Percentiles rank a stretch among this genome's conserved stretches.
phyloP scores from a whole-genome alignment of 805 yeast species.

The Myxozyma mucilagina region DNA sequence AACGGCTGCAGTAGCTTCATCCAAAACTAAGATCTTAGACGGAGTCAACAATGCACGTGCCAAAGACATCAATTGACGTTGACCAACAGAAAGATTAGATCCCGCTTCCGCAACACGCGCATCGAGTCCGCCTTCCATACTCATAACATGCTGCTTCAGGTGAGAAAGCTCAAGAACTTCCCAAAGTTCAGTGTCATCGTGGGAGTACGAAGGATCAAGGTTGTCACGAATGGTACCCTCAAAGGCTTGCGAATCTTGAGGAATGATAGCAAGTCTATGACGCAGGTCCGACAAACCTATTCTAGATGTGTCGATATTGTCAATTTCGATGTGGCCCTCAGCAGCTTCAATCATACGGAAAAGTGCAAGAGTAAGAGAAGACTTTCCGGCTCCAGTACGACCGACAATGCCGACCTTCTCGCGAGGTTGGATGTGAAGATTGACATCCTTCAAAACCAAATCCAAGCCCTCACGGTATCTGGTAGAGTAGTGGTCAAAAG shows the following conservation, averaged over 20 bases:
- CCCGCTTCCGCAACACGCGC: conserved; percentile 74
- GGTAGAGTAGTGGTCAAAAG: conserved; percentile 73
- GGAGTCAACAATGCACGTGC: conserved; percentile 80
- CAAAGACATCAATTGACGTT: conserved; percentile 78
- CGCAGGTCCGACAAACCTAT: conserved; percentile 80
- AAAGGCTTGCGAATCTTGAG: conserved; percentile 91
- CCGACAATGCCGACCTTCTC: conserved; percentile 97
- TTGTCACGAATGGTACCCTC: conserved; percentile 84
- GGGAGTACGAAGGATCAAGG: conserved; percentile 74
- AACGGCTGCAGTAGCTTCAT: conserved; percentile 89
- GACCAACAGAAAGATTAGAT: conserved; percentile 83
- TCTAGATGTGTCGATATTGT: conserved; percentile 61
- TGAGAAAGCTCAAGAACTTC: conserved; percentile 74
- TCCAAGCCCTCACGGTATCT: conserved; percentile 81
- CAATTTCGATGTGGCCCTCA: conserved; percentile 69
- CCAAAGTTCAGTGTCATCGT: conserved; percentile 82
- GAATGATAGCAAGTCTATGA: conserved; percentile 76
- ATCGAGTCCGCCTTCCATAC: conserved; percentile 57
- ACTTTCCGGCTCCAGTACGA: conserved; percentile 95
- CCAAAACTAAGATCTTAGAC: conserved; percentile 73
- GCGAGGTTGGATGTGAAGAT: conserved; percentile 60
- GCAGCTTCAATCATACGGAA: conserved; percentile 82
- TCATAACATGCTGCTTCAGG: conserved; percentile 61
- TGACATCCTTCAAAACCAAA: conserved; percentile 69
- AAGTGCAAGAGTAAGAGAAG: conserved; percentile 78